phyloP scores from a whole-genome alignment of 331 rosid species.

The Cydonia oblonga region DNA sequence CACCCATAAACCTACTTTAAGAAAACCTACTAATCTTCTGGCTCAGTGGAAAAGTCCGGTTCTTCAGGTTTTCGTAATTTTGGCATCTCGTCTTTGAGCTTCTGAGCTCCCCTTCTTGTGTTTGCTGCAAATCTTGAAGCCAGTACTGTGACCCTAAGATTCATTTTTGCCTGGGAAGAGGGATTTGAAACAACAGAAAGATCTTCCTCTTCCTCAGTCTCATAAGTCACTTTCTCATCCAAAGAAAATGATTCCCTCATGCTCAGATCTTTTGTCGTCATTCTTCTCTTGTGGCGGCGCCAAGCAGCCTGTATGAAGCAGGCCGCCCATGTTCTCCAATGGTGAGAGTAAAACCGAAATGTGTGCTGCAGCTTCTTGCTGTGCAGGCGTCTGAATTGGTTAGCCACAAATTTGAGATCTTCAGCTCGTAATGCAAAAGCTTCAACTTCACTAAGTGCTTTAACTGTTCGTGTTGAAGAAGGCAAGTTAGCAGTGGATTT shows the following conservation, averaged over 20 bases:
- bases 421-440: constrained; percentile 93
- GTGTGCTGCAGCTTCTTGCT: constrained; percentile 98
- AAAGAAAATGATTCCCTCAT: constrained; percentile 40
- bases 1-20: neutral
- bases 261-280: constrained; percentile 38
- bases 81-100: constrained; percentile 76
- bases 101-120: constrained; percentile 77
- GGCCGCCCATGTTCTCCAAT: constrained; percentile 99
- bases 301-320: constrained; percentile 99
- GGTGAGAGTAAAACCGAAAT: constrained; percentile 87
- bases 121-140: constrained; percentile 96
- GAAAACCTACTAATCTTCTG: constrained; percentile 40
- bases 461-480: constrained; percentile 83
- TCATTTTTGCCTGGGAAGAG: constrained; percentile 45
- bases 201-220: constrained; percentile 25
- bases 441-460: constrained; percentile 71
- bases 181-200: constrained; percentile 31
- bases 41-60: constrained; percentile 76
- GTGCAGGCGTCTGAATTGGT: constrained; percentile 91
- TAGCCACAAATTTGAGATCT: constrained; percentile 92
- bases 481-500: constrained; percentile 78
- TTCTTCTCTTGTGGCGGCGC: constrained; percentile 68
- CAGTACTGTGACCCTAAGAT: constrained; percentile 65
- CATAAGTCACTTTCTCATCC: constrained; percentile 28
- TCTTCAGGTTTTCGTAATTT: constrained; percentile 81